Conservation (phyloP, 179 eudicot species). For the Nepenthes alata region DNA sequence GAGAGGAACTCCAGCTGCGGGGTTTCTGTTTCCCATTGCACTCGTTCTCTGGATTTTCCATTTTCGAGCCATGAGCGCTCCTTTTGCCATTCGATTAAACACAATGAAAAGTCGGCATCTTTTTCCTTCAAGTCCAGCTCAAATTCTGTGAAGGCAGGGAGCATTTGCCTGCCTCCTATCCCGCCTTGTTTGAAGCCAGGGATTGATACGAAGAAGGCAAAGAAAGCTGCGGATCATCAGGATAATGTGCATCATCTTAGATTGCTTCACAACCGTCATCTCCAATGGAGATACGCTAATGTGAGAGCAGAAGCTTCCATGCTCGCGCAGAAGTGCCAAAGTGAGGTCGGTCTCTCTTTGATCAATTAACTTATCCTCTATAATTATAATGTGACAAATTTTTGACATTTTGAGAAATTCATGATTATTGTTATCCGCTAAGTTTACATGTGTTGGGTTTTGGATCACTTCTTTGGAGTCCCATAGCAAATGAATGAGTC, state of each 20-base stretch:
- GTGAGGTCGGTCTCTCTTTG: slow-evolving; percentile 46
- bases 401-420: too few relatives aligned
- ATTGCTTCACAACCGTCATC: slow-evolving; percentile 48
- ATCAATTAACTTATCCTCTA: too few relatives aligned
- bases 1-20: slow-evolving; percentile 1
- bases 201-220: slow-evolving; percentile 27
- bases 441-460: too few relatives aligned
- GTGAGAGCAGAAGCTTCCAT: slow-evolving; percentile 52
- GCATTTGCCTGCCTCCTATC: slow-evolving; percentile 46
- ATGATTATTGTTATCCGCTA: too few relatives aligned
- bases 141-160: slow-evolving; percentile 21
- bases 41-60: slow-evolving; percentile 42
- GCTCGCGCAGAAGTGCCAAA: slow-evolving; percentile 39
- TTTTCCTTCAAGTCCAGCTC: slow-evolving; percentile 8
- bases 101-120: slow-evolving; percentile 9
- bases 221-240: slow-evolving; percentile 25
- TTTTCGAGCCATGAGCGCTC: slow-evolving; percentile 17
- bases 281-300: slow-evolving; percentile 66
- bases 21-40: slow-evolving; percentile 30
- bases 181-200: slow-evolving; percentile 25
- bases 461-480: too few relatives aligned
- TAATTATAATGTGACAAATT: too few relatives aligned
- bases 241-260: slow-evolving; percentile 46
- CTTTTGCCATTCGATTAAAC: slow-evolving; percentile 11
- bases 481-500: too few relatives aligned